These are phyloP conservation scores for Lachancea lanzarotensis DNA, from an alignment of 805 yeast species.

Conservation along the genomic window DNA sequence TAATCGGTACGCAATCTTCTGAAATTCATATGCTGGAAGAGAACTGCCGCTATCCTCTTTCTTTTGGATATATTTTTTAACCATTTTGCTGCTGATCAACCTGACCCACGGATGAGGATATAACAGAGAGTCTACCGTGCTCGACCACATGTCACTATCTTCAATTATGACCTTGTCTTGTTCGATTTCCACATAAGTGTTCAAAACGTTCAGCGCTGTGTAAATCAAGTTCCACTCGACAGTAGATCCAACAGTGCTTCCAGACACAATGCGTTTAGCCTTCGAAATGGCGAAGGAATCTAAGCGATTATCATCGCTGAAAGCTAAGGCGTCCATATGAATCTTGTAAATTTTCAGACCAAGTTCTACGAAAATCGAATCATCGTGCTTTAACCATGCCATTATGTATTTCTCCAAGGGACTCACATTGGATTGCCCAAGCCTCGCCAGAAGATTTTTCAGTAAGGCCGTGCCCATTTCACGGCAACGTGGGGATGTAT, in stretches of 20 bases:
- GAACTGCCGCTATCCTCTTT: conserved; percentile 27
- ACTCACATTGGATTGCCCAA: conserved; percentile 34
- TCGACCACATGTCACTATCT: conserved; percentile 43
- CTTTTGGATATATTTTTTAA: conserved; percentile 46
- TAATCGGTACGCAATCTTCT: conserved; percentile 57
- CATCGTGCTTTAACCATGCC: conserved; percentile 60
- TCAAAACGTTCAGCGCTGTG: conserved; percentile 49
- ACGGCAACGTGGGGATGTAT: conserved; percentile 70
- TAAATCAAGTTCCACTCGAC: conserved; percentile 76
- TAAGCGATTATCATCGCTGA: conserved; percentile 34
- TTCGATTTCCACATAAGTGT: conserved; percentile 36
- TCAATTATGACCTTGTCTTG: conserved; percentile 26
- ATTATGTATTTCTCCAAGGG: conserved; percentile 34
- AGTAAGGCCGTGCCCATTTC: conserved; percentile 72
- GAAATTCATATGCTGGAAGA: conserved; percentile 46
- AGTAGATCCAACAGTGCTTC: conserved; percentile 37
- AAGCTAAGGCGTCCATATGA: conserved; percentile 45
- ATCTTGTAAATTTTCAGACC: conserved; percentile 68
- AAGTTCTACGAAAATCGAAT: conserved; percentile 56
- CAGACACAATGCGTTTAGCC: conserved; percentile 32
- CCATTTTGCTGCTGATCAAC: conserved; percentile 52
- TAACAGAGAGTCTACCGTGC: conserved; percentile 48
- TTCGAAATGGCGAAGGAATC: conserved; percentile 37
- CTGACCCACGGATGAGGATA: conserved; percentile 94
- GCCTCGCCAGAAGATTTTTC: conserved; percentile 45